Base-by-base conservation (phyloP, 1,139 yeast genomes). In the Protomyces arabidopsidicola region DNA sequence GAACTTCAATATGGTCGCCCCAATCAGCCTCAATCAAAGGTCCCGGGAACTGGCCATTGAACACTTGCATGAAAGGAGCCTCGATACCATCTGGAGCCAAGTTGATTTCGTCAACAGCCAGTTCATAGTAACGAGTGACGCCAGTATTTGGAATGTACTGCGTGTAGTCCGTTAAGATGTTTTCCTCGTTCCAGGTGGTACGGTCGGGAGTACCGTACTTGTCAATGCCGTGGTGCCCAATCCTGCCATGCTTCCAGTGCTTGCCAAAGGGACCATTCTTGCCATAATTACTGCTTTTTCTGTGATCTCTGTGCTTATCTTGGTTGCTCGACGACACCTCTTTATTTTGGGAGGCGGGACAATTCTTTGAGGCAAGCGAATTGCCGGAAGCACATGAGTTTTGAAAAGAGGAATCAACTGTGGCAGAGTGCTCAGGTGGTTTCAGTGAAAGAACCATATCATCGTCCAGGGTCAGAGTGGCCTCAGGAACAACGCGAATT, bases 1-100 rank as follows among this genome's bases (percentile, higher is more conserved):
- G 80, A 31, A 89, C 74, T 56, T 81, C 75, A 35, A 89, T 78
- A 22, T 83, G 74, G 75, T 89, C 96, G 68, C 90, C 88, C 69
- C 80, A 82, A 61, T 79, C 78, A 59, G 87, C 88, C 60, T 82
- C 79, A 66, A 90, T 77, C 39, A 81, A 80, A 5, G 96, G 96
- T 77, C 90, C 84, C 38, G 96, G 96, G 81, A 86, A 88, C 42
- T 65, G 55, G 38, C 68, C 68, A 36, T 67, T 67, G 65, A 80
- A 74, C 9, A 77, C 77, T 2, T 68, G 48, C 1, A 76, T 75
- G 52, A 73, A 73, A 50, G 76, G 70, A 24, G 66, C 64, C 9
- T 42, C 12, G 10, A 70, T 69, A 4, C 77, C 77, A 64, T 75
- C 77, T 2, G 75, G 75, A 12, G 57, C 57, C 18, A 54, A 39